Conservation (phyloP, 2,329 filamentous ascomycete genomes). For the Trichoderma brevicompactum region DNA sequence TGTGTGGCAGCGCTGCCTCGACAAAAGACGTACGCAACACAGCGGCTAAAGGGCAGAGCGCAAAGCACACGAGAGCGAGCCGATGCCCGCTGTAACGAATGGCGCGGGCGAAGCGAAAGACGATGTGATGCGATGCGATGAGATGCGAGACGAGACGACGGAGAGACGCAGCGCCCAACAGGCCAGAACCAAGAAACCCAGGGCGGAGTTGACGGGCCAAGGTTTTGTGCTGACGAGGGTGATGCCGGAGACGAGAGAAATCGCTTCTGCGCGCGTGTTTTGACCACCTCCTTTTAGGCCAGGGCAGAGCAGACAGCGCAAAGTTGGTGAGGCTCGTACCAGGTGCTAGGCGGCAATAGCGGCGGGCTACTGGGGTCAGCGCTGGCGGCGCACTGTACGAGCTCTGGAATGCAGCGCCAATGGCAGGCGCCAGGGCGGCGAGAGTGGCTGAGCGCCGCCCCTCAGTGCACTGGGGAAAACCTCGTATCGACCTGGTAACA, state of each 20-base stretch:
- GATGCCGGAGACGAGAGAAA: conserved; percentile 7
- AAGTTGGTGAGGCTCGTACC: not conserved
- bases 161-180: conserved; percentile 9
- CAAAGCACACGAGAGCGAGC: not conserved
- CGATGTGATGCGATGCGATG: conserved; percentile 11
- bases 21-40: not conserved
- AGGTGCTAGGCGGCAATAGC: not conserved
- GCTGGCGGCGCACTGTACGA: conserved; percentile 4
- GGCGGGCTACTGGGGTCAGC: not conserved
- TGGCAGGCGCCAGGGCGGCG: conserved; percentile 18
- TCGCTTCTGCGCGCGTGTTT: conserved; percentile 14
- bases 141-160: not conserved
- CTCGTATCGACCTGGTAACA: conserved; percentile 18
- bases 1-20: not conserved
- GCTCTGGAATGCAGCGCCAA: conserved; percentile 21
- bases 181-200: not conserved
- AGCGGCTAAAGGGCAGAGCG: not conserved
- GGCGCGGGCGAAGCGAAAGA: not conserved
- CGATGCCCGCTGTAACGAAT: conserved; percentile 10
- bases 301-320: conserved; percentile 8
- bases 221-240: not conserved
- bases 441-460: conserved; percentile 17
- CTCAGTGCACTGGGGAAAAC: conserved; percentile 5
- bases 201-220: conserved; percentile 2
- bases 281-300: conserved; percentile 20